These are phyloP conservation scores for Daedaleopsis sinensis DNA, from an alignment of 768 basidiomycete species.

Conservation along the genomic window DNA sequence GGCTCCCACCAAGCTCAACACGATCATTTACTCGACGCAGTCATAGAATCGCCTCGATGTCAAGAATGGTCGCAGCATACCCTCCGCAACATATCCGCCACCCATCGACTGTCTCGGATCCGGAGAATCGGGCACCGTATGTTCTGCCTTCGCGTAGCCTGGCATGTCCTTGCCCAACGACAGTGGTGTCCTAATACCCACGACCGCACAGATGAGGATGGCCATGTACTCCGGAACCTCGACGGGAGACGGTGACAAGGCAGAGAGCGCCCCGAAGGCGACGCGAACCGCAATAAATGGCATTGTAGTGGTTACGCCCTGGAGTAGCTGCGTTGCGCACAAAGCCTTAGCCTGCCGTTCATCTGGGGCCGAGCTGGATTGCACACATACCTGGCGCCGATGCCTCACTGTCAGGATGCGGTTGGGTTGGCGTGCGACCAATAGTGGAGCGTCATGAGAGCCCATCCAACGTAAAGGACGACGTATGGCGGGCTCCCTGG, in stretches of 20 bases:
- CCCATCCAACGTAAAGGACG: too few species aligned
- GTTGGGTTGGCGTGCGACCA: too few species aligned
- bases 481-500: slow-evolving; percentile 38
- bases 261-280: slow-evolving; percentile 60
- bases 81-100: neutral
- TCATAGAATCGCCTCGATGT: too few species aligned
- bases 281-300: slow-evolving; percentile 63
- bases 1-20: too few species aligned
- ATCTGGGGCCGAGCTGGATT: too few species aligned
- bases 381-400: too few species aligned
- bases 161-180: neutral
- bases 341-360: too few species aligned
- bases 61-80: too few species aligned
- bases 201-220: slow-evolving; percentile 43
- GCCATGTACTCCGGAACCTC: slow-evolving; percentile 54
- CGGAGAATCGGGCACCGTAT: neutral
- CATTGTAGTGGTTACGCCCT: slow-evolving; percentile 52
- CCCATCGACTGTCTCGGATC: too few species aligned
- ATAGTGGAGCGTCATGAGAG: too few species aligned
- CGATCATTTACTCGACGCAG: too few species aligned
- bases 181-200: slow-evolving; percentile 23
- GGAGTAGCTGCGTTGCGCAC: slow-evolving; percentile 48
- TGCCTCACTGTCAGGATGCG: too few species aligned
- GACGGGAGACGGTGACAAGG: slow-evolving; percentile 50
- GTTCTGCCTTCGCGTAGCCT: neutral